Evolutionary conservation across 2,329 filamentous ascomycete species (phyloP).

Genomic region (Diaporthe caulivora): DNA sequence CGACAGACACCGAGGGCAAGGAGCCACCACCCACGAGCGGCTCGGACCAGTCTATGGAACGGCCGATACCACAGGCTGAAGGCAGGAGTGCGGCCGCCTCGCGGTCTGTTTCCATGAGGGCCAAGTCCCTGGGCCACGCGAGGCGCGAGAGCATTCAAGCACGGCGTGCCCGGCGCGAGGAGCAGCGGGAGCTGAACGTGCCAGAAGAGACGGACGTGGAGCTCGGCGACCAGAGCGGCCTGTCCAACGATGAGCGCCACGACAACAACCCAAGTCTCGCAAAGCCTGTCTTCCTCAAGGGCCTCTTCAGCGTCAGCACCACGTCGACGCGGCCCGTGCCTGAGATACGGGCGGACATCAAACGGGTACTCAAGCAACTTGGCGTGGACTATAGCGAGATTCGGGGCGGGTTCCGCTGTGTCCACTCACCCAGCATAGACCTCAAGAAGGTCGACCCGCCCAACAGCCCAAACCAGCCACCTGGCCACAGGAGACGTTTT

Average conservation of each 20-base stretch:
- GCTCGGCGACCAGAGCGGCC: conserved; percentile 70
- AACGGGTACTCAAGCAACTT: conserved; percentile 87
- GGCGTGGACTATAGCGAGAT: conserved; percentile 94
- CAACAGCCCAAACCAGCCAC: conserved; percentile 67
- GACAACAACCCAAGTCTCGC: conserved; percentile 81
- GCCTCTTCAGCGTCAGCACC: conserved; percentile 95
- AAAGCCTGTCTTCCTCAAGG: conserved; percentile 96
- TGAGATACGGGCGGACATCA: conserved; percentile 89
- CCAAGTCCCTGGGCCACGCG: conserved; percentile 90
- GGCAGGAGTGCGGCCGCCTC: conserved; percentile 65
- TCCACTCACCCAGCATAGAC: conserved; percentile 90
- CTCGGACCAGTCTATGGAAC: conserved; percentile 80
- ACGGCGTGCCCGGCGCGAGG: conserved; percentile 80
- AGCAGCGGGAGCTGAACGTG: conserved; percentile 52
- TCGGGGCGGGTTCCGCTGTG: conserved; percentile 91
- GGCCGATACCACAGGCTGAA: conserved; percentile 55
- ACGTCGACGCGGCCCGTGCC: conserved; percentile 92
- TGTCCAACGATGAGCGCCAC: conserved; percentile 68
- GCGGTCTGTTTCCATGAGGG: conserved; percentile 75
- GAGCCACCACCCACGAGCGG: conserved; percentile 82
- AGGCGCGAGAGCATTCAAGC: conserved; percentile 93
- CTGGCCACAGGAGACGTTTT: conserved; percentile 80
- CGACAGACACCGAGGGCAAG: conserved; percentile 53
- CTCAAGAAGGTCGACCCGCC: conserved; percentile 79
- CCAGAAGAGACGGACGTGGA: conserved; percentile 91